Base-by-base conservation (phyloP, 805 yeast species). In the Kurtzmaniella cleridarum region DNA sequence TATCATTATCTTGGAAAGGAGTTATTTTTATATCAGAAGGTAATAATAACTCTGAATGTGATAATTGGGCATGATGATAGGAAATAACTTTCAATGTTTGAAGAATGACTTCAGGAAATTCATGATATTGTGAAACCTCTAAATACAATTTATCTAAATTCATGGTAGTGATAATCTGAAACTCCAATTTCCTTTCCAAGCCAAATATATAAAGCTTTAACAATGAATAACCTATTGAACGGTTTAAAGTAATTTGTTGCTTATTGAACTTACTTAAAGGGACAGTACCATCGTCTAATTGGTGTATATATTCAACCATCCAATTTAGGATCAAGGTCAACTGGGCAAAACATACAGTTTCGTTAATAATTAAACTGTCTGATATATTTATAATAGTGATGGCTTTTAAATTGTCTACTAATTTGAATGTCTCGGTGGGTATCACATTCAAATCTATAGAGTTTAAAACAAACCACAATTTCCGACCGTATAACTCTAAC, bases 401-500 rank as follows among this genome's bases (percentile, higher is more conserved):
- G 5, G 69, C 54, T 38, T 54, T 57, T 24, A 64, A 46, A 39
- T 51, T 48, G 32, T 54, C 60, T 3, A 45, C 23, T 5, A 47
- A 39, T 13, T 20, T 20, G 5, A 20, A 20, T 20, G 24, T 30
- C 41, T 46, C 27, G 32, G 38, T 28, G 41, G 20, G 10, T 16
- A 15, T 27, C 11, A 17, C 24, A 11, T 35, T 32, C 10, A 32
- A 16, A 17, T 27, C 34, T 12, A 41, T 28, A 2, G 53, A 44
- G 5, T 38, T 13, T 18, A 55, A 40, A 3, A 64, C 44, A 37
- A 58, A 62, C 59, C 66, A 63, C 5, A 65, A 34, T 41, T 56
- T 61, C 34, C 63, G 46, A 18, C 62, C 53, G 13, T 47, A 44
- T 18, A 56, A 50, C 34, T 64, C 70, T 27, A 67, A 53, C 26